Base-by-base conservation (phyloP, 495 filamentous ascomycete genomes). In the Eremomyces bilateralis region DNA sequence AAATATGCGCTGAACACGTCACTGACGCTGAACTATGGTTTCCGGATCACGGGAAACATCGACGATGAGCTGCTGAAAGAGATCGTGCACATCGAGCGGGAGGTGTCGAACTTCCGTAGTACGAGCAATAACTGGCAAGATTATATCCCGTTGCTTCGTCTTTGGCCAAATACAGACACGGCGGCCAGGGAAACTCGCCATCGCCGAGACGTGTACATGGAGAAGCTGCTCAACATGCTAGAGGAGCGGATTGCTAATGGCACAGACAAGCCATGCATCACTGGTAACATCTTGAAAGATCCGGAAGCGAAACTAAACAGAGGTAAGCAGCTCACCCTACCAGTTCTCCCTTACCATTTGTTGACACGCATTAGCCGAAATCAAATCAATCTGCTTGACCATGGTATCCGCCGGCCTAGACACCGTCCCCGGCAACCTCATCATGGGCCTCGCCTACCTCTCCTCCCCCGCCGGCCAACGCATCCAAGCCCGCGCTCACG, bases 321-420 rank as follows among this genome's bases (percentile, higher is more conserved):
- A 46, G 52, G 49, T 53, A 40, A 2, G 31, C 15, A n/a, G n/a
- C n/a, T n/a, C n/a, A n/a, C n/a, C n/a, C 15, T 11, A 19, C 16
- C 17, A 11, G 16, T 29, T 22, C 17, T 8, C 3, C 32, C 15
- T 20, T 22, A 16, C 15, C 1, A 15, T 21, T 8, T 31, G n/a
- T 20, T 11, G 32, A 18, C 29, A 24, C 19, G 36, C 4, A 30
- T 22, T 28, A 69, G 70, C 65, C 15, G 73, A 78, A 51, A 63
- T 78, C 20, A 75, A 75, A 42, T 74, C 69, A 2, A 73, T 80
- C 38, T 76, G 75, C 50, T 50, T 80, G 33, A 76, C 71, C 19
- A 80, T 80, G 73, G 74, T 79, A 3, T 73, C 69, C 11, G 75
- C 72, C 4, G 73, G 67, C 32, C 60, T 75, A n/a, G 74, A 73